phyloP scores from a whole-genome alignment of 1,139 yeast genomes.

The Hyphopichia khmerensis region DNA sequence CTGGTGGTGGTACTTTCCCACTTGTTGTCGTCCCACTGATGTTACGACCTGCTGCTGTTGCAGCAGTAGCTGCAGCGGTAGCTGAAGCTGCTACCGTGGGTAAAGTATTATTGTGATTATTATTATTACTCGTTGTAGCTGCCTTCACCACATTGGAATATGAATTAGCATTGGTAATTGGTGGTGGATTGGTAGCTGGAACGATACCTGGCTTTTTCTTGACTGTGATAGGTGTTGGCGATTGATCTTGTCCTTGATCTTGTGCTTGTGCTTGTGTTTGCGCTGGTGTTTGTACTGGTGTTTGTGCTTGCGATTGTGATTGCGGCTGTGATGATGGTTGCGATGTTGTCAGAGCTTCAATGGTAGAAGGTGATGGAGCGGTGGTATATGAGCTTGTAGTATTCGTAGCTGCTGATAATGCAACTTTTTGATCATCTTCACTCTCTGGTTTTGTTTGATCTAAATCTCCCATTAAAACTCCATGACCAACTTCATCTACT shows the following conservation, averaged over 20 bases:
- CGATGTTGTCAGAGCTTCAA: too few species aligned
- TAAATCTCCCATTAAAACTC: slow-evolving; percentile 8
- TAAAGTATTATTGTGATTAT: background rate
- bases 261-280: background rate
- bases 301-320: background rate
- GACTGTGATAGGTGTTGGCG: background rate
- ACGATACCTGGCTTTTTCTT: slow-evolving; percentile 10
- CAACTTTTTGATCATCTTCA: slow-evolving; percentile 7
- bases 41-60: slow-evolving; percentile 1
- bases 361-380: background rate
- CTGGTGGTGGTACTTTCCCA: slow-evolving; percentile 39
- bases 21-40: slow-evolving; percentile 5
- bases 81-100: slow-evolving; percentile 11
- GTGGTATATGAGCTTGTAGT: slow-evolving; percentile 5
- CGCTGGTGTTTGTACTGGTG: background rate
- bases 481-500: slow-evolving; percentile 20
- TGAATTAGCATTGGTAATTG: slow-evolving; percentile 14
- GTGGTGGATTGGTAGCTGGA: slow-evolving; percentile 17
- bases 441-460: slow-evolving; percentile 4
- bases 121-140: slow-evolving; percentile 8
- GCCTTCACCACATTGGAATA: slow-evolving; percentile 23
- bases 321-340: background rate
- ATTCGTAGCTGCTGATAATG: too few species aligned
- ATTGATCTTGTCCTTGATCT: background rate
- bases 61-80: slow-evolving; percentile 8